phyloP scores from a whole-genome alignment of 805 yeast species.

The Candida andamanensis region DNA sequence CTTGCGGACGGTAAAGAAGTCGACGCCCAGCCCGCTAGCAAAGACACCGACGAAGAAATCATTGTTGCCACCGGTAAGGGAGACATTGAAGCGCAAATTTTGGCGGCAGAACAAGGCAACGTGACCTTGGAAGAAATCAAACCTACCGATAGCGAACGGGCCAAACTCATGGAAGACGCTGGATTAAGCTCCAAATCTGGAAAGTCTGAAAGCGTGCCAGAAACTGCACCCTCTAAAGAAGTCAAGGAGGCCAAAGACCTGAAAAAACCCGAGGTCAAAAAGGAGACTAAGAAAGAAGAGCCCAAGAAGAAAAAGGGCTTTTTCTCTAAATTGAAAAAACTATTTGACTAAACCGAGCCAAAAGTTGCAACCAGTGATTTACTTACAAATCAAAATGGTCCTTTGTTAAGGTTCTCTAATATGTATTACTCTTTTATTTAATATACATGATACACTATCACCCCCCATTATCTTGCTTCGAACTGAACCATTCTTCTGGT shows the following conservation, averaged over 20 bases:
- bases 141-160: constrained; percentile 37
- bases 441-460: neutral
- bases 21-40: constrained; percentile 15
- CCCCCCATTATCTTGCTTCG: constrained; percentile 32
- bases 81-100: constrained; percentile 30
- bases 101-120: constrained; percentile 30
- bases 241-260: constrained; percentile 7
- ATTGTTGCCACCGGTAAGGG: constrained; percentile 36
- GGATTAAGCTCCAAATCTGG: constrained; percentile 9
- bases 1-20: constrained; percentile 14
- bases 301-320: constrained; percentile 37
- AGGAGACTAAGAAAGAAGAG: constrained; percentile 18
- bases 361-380: too few relatives aligned
- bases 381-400: neutral
- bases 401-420: constrained; percentile 8
- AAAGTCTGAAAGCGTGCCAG: constrained; percentile 8
- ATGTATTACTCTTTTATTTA: constrained; percentile 9
- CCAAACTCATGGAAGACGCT: constrained; percentile 32
- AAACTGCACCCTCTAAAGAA: constrained; percentile 8
- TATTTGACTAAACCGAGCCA: constrained; percentile 18
- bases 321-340: constrained; percentile 32
- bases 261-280: constrained; percentile 13
- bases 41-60: constrained; percentile 28
- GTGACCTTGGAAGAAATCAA: constrained; percentile 38
- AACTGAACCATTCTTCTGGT: constrained; percentile 87